Evolutionary conservation across 306 rosid genomes (phyloP).

Genomic region (Prunus salicina): DNA sequence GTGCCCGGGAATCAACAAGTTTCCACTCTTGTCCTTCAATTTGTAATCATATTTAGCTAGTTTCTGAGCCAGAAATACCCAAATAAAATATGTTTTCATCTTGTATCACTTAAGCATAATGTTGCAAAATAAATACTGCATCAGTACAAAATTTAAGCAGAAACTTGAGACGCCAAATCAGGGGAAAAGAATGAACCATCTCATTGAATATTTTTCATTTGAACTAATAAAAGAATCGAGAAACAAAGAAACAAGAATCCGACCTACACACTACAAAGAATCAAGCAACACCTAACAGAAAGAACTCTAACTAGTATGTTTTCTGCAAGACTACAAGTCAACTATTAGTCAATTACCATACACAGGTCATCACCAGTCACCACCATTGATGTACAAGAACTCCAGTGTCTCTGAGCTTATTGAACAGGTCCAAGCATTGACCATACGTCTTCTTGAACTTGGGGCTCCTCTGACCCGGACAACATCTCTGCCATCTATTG

Average conservation of each 20-base stretch:
- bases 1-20: no score
- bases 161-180: neutral
- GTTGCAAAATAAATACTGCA: neutral
- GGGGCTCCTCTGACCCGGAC: slow-evolving; percentile 50
- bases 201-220: neutral
- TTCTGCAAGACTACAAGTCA: neutral
- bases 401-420: slow-evolving; percentile 48
- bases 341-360: neutral
- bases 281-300: slow-evolving; percentile 16
- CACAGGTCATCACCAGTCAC: slow-evolving; percentile 18
- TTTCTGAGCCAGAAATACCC: neutral
- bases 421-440: slow-evolving; percentile 49
- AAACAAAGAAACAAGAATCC: neutral
- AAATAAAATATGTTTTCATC: neutral
- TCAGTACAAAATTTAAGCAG: neutral
- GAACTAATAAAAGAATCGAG: neutral
- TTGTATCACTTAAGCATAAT: neutral
- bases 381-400: slow-evolving; percentile 76
- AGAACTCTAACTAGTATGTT: neutral
- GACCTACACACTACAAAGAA: neutral
- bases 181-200: slow-evolving; percentile 2
- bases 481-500: slow-evolving; percentile 56
- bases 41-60: neutral
- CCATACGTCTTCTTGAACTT: slow-evolving; percentile 46
- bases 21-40: neutral